A percentile compares a stretch with the other conserved stretches of the same genome.
These are phyloP conservation scores for Xylaria longipes DNA, from an alignment of 495 filamentous ascomycete species.

Conservation along the genomic window DNA sequence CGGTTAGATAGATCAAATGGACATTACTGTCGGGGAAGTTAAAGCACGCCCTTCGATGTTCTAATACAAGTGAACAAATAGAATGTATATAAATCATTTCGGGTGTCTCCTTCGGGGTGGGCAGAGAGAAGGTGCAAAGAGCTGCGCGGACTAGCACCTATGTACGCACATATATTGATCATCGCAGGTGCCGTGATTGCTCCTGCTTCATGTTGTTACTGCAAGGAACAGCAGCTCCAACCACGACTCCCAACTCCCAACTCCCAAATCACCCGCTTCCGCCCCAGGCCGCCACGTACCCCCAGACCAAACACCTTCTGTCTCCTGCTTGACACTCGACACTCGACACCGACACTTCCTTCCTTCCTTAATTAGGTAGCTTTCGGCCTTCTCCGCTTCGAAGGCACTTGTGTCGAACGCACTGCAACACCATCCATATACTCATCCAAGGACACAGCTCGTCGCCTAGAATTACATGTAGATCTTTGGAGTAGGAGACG, in stretches of 20 bases:
- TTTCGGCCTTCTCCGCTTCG: background rate
- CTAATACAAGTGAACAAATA: no score
- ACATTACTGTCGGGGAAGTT: no score
- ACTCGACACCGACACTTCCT: no score
- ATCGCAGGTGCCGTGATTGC: background rate
- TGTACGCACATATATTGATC: background rate
- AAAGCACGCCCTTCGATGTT: no score
- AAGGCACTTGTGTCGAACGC: background rate
- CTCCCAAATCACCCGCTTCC: background rate
- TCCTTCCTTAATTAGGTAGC: background rate
- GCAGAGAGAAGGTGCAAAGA: background rate
- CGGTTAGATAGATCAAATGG: no score
- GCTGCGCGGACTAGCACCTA: background rate
- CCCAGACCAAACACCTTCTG: background rate
- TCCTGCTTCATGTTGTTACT: background rate
- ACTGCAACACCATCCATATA: background rate
- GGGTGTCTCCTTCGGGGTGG: no score
- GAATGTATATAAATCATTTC: no score
- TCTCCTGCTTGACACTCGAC: background rate
- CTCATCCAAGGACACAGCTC: background rate
- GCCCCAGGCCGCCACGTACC: background rate
- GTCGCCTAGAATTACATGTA: background rate
- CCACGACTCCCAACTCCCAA: background rate
- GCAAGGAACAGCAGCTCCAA: background rate
- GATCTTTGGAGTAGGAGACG: background rate